These are phyloP conservation scores for Rhizophora apiculata DNA, from an alignment of 345 rosid species.

Conservation along the genomic window DNA sequence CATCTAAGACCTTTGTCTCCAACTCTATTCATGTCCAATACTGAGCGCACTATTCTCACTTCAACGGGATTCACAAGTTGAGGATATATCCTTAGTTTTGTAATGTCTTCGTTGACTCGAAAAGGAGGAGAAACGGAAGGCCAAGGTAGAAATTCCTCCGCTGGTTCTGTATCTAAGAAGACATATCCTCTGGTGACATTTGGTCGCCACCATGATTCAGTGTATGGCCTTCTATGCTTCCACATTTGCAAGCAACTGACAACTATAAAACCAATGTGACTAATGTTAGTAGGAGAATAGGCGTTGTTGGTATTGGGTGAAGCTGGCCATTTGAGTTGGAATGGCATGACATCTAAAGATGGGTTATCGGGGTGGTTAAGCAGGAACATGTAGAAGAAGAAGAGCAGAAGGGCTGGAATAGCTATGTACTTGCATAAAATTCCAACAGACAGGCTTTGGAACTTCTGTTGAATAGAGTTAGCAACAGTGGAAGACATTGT, in stretches of 20 bases:
- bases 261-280: conserved; percentile 19
- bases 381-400: conserved; percentile 15
- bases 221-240: conserved; percentile 15
- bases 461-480: not conserved
- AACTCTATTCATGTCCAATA: conserved; percentile 18
- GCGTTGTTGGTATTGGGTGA: not conserved
- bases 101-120: conserved; percentile 4
- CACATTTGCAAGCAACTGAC: conserved; percentile 14
- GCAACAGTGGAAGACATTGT: not conserved
- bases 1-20: conserved; percentile 19
- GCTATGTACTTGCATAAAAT: conserved; percentile 8
- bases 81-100: conserved; percentile 11
- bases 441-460: not conserved
- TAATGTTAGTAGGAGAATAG: conserved; percentile 4
- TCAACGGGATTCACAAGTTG: conserved; percentile 6
- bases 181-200: conserved; percentile 21
- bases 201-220: conserved; percentile 21
- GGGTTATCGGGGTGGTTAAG: not conserved
- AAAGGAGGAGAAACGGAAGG: conserved; percentile 21
- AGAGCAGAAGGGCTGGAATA: conserved; percentile 1
- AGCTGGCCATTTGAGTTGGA: conserved; percentile 8
- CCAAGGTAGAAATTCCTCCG: conserved; percentile 21
- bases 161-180: conserved; percentile 18
- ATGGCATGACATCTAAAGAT: not conserved
- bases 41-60: conserved; percentile 20